A percentile compares a stretch with the other conserved stretches of the same genome.
These are phyloP conservation scores for Gastrolobium villosum DNA, from an alignment of 306 rosid genomes.

Conservation along the genomic window DNA sequence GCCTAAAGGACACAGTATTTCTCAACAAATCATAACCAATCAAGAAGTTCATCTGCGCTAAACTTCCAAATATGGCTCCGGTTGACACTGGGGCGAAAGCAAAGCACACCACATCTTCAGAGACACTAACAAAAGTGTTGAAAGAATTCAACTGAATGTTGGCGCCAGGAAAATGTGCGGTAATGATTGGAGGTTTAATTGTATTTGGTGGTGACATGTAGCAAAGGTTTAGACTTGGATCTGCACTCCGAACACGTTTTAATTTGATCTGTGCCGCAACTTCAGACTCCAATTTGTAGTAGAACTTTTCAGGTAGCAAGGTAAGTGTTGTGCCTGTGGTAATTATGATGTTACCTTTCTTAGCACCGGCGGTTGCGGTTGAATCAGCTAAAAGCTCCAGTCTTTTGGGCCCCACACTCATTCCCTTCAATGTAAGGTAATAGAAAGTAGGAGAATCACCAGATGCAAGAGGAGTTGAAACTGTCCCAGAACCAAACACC, in stretches of 20 bases:
- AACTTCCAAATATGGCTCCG: constrained; percentile 45
- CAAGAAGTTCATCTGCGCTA: constrained; percentile 54
- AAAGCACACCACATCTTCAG: constrained; percentile 46
- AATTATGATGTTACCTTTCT: constrained; percentile 40
- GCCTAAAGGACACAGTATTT: constrained; percentile 55
- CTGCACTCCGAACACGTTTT: neutral
- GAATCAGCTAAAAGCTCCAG: neutral
- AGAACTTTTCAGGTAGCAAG: constrained; percentile 16
- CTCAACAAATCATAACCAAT: constrained; percentile 55
- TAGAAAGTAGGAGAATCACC: neutral
- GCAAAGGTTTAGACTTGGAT: neutral
- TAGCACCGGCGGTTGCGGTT: no score
- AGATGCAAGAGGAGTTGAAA: neutral
- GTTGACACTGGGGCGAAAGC: neutral
- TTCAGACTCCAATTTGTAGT: neutral
- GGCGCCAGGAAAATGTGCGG: constrained; percentile 49
- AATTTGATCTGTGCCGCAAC: neutral
- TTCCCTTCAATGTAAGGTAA: neutral
- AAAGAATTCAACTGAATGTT: constrained; percentile 22
- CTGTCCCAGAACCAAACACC: neutral
- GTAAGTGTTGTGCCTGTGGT: constrained; percentile 48
- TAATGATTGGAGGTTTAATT: constrained; percentile 11
- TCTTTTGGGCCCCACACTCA: neutral
- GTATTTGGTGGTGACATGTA: constrained; percentile 4
- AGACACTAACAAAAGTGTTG: constrained; percentile 46